Conservation (phyloP, 2,329 filamentous ascomycete species). For the Claviceps quebecensis region DNA sequence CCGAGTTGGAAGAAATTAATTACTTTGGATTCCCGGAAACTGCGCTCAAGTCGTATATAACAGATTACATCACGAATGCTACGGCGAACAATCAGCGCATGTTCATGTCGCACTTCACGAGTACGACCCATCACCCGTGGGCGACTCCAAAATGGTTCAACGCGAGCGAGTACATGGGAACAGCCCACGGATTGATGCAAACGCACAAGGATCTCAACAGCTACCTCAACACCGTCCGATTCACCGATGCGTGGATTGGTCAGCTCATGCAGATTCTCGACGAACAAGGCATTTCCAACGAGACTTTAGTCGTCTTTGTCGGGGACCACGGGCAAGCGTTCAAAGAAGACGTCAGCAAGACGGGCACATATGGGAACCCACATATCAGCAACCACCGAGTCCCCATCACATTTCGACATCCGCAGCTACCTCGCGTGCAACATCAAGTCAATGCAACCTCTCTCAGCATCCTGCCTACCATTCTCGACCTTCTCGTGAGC, state of each 20-base stretch:
- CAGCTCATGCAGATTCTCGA: constrained; percentile 18
- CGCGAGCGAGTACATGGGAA: constrained; percentile 12
- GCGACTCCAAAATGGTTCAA: constrained; percentile 12
- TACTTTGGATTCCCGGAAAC: constrained; percentile 19
- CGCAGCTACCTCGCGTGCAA: constrained; percentile 15
- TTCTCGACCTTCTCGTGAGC: constrained; percentile 21
- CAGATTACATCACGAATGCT: constrained; percentile 15
- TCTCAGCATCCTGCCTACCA: constrained; percentile 20
- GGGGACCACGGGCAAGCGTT: constrained; percentile 23
- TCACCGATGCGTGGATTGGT: constrained; percentile 18
- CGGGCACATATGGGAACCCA: constrained; percentile 17
- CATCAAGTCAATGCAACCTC: constrained; percentile 17
- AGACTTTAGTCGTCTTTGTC: constrained; percentile 20
- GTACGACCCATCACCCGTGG: constrained; percentile 20
- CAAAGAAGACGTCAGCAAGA: constrained; percentile 17
- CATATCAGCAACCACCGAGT: constrained; percentile 21
- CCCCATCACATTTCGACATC: constrained; percentile 19
- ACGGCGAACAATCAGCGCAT: constrained; percentile 16
- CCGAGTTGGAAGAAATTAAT: constrained; percentile 15
- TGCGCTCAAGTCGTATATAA: constrained; percentile 16
- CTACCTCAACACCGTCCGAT: constrained; percentile 20
- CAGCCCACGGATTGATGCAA: constrained; percentile 5
- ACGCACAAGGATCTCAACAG: constrained; percentile 13
- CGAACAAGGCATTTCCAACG: constrained; percentile 18
- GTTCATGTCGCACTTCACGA: constrained; percentile 20